These are phyloP conservation scores for Globisporangium okanoganense DNA, from an alignment of 352 stramenopile species.

Conservation along the genomic window DNA sequence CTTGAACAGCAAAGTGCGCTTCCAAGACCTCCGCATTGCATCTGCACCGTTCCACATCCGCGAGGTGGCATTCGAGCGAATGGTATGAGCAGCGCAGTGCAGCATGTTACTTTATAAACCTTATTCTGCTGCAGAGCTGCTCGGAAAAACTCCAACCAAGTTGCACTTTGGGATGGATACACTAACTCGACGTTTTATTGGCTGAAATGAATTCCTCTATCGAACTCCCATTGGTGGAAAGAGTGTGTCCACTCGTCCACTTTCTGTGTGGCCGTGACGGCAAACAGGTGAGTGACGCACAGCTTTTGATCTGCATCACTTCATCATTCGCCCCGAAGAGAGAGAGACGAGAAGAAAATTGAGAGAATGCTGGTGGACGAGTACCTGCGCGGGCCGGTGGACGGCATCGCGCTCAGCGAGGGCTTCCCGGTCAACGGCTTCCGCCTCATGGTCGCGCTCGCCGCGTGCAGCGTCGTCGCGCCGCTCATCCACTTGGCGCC, in stretches of 20 bases:
- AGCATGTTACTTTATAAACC: not conserved
- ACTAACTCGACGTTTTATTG: conserved; percentile 11
- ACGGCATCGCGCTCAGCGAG: conserved; percentile 58
- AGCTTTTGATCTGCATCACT: conserved; percentile 24
- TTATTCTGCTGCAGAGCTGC: too few species aligned
- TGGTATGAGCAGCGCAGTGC: conserved; percentile 24
- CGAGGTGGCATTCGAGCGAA: conserved; percentile 61
- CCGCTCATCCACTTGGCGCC: conserved; percentile 58
- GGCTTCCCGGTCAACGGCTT: conserved; percentile 77
- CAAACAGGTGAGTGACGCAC: conserved; percentile 3
- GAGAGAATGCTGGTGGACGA: conserved; percentile 29
- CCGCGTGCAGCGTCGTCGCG: conserved; percentile 57
- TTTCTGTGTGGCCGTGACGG: conserved; percentile 15
- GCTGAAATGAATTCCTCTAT: conserved; percentile 6
- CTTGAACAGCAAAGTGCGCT: conserved; percentile 39
- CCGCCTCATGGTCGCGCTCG: conserved; percentile 72
- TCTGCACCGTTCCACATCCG: conserved; percentile 65
- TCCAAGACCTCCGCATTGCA: conserved; percentile 49
- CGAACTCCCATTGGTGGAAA: conserved; percentile 33
- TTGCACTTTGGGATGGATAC: not conserved
- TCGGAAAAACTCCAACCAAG: not conserved
- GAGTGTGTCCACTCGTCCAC: not conserved
- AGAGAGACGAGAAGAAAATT: conserved; percentile 3
- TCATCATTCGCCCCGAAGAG: conserved; percentile 8
- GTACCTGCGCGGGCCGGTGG: conserved; percentile 58